phyloP scores from a whole-genome alignment of 23 red algal species.

The Gracilaria vermiculophylla region DNA sequence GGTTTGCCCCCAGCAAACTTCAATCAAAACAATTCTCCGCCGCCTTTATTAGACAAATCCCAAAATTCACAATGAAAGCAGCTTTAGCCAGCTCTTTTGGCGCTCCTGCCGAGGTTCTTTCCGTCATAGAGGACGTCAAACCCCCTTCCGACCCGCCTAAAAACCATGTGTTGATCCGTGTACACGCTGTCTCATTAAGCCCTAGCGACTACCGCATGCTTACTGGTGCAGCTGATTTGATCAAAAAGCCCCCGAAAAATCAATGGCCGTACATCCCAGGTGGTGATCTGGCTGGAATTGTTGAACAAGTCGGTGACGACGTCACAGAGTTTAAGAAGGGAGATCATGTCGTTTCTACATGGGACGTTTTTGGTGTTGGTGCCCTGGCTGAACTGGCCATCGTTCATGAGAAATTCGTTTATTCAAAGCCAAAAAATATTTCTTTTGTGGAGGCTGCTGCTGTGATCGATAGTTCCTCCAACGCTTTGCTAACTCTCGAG shows the following conservation, averaged over 20 bases:
- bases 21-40: too few species aligned
- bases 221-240: constrained; percentile 37
- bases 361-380: constrained; percentile 56
- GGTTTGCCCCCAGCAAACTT: too few species aligned
- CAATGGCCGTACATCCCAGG: constrained; percentile 81
- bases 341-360: constrained; percentile 66
- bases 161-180: constrained; percentile 50
- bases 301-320: constrained; percentile 34
- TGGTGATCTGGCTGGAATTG: constrained; percentile 65
- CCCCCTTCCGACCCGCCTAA: constrained; percentile 5
- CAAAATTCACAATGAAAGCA: constrained; percentile 24
- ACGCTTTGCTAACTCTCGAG: constrained; percentile 56
- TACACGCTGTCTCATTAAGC: constrained; percentile 46
- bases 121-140: constrained; percentile 2
- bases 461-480: constrained; percentile 43
- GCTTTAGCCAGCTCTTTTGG: constrained; percentile 21
- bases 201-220: constrained; percentile 72
- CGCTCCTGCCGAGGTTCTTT: constrained; percentile 12
- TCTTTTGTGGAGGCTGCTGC: constrained; percentile 50
- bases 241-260: constrained; percentile 43
- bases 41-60: too few species aligned
- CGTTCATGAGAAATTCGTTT: constrained; percentile 50
- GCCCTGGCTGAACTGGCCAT: constrained; percentile 60
- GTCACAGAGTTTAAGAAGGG: constrained; percentile 26
- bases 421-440: constrained; percentile 25